Evolutionary conservation across 306 rosid genomes (phyloP), one percentile per base, ranked within the genome.

Genomic region (Cajanus cajan): DNA sequence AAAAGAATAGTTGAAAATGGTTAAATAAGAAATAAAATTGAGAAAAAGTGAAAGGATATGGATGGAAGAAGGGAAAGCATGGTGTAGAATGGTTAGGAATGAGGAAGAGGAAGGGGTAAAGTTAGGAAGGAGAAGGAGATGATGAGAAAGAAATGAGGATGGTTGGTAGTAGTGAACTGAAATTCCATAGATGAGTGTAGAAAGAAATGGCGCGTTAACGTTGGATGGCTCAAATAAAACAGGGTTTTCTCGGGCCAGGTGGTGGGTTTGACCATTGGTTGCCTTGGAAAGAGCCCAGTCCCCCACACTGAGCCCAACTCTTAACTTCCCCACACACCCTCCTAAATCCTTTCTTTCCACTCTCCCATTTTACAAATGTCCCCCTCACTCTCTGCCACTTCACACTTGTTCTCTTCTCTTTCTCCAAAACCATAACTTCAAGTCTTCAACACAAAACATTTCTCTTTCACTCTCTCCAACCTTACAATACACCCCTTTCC

Each of bases 191-290:
- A n/a, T n/a, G n/a, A n/a, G n/a, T n/a, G n/a, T n/a, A n/a, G n/a
- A n/a, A 51, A 1, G 77, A 57, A 36, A 39, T 37, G 37, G 13
- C 54, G 85, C 93, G 39, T 91, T 88, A 96, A 89, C 93, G 39
- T 91, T 88, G 98, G 90, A 84, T 31, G 79, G 45, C 86, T 51
- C 52, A 85, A 86, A 28, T 28, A 28, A 85, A 86, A 91, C 94
- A 94, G 91, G 91, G 91, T 89, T 90, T 90, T 94, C 96, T 94
- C 91, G 98, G 97, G 92, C 81, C 86, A 68, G 78, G 92, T 68
- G 86, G 83, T 68, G 86, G 83, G 83, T 86, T 93, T 93, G 98
- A 93, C 98, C 86, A 77, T 54, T 71, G 52, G 47, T 80, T 65
- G 86, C 82, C 84, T 84, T 36, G 94, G 85, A 89, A 88, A 61